Evolutionary conservation across 345 rosid species (phyloP), one percentile per base, ranked within the genome.

Genomic region (Hypericum androsaemum): DNA sequence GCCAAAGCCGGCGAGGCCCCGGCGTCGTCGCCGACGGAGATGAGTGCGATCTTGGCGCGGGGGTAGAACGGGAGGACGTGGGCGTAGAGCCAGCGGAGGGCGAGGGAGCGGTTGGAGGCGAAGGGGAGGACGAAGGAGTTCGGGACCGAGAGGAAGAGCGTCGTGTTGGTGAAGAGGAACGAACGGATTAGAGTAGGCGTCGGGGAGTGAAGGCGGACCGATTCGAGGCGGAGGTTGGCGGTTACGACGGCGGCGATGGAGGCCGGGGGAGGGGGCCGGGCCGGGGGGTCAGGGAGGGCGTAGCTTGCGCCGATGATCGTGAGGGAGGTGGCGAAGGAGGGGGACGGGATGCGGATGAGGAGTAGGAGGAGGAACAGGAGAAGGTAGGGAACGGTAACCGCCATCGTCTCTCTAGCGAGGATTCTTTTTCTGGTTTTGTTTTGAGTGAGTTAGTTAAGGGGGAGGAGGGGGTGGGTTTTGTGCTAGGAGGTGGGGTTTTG

Each of bases 21-120:
- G 0, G 66, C 74, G 61, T 75, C 87, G 68, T 82, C 78, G 3
- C 98, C 98, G 51, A 89, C 87, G 16, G 96, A 86, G 61, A 89
- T 82, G 10, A 86, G 56, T 0, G 90, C 61, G 69, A 89, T 82
- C 58, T 66, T 78, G 38, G 88, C 70, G 13, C 96, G 89, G 3
- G 94, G 98, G 57, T 82, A 75, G 62, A 77, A 89, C 0, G 96
- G 98, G 22, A 89, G 77, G 17, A 89, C 92, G 52, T 82, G 88
- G 38, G 63, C 64, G 67, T 74, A 80, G 11, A 84, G 70, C 96
- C 98, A 86, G 0, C 74, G 74, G 56, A 73, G 67, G 12, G 98
- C 96, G 32, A 65, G 57, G 0, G 98, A 72, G 47, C 87, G 90
- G 53, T 86, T 89, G 38, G 82, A 51, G n/a, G 98, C 90, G 45